phyloP scores from a whole-genome alignment of 495 filamentous ascomycete species.

The Lasiosphaeria hispida region DNA sequence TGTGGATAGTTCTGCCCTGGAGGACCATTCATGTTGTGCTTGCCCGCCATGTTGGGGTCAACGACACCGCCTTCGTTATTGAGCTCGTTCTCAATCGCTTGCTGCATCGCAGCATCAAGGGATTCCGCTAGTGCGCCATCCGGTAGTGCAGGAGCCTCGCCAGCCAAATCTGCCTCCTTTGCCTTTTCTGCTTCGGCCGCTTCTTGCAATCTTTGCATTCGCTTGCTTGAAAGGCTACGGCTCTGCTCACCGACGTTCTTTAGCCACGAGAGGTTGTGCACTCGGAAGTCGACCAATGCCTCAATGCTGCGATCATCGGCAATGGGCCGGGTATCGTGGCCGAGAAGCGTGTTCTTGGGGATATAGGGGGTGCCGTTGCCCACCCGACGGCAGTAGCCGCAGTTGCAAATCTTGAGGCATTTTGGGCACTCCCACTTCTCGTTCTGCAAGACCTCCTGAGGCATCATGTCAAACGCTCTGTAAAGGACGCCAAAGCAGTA shows the following conservation, averaged over 20 bases:
- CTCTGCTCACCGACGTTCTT: constrained; percentile 50
- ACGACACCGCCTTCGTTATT: constrained; percentile 31
- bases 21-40: constrained; percentile 1
- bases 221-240: constrained; percentile 46
- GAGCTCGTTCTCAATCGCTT: constrained; percentile 33
- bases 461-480: constrained; percentile 83
- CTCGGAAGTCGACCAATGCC: constrained; percentile 76
- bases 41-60: constrained; percentile 10
- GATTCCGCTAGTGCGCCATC: constrained; percentile 32
- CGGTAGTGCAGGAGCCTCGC: constrained; percentile 23
- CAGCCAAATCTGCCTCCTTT: constrained; percentile 33
- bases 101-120: constrained; percentile 32
- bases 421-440: constrained; percentile 83
- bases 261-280: constrained; percentile 79
- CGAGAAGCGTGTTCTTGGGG: constrained; percentile 78
- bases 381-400: constrained; percentile 64
- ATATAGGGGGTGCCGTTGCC: constrained; percentile 60
- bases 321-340: constrained; percentile 82
- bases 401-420: constrained; percentile 81
- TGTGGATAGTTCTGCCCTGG: constrained; percentile 7
- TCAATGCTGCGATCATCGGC: constrained; percentile 89
- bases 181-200: constrained; percentile 55
- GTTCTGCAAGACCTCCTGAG: constrained; percentile 72
- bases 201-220: constrained; percentile 51
- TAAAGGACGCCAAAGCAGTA: constrained; percentile 91